phyloP scores from a whole-genome alignment of 1,284 basidiomycete species.

The Chiua sp. region DNA sequence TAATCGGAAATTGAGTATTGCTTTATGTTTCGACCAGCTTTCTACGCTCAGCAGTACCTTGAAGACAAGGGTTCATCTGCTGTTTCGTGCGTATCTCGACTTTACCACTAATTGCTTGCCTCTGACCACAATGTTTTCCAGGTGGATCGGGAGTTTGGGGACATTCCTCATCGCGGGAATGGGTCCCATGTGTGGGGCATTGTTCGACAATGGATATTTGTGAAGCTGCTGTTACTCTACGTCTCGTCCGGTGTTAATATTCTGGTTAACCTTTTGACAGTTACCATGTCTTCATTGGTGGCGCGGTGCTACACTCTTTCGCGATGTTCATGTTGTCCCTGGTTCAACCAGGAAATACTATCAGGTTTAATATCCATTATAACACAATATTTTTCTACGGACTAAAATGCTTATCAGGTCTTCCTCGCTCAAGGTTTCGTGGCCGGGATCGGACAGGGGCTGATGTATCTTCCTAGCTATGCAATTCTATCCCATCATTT shows the following conservation, averaged over 20 bases:
- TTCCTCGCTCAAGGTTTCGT: constrained; percentile 41
- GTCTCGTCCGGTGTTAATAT: neutral
- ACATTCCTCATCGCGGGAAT: constrained; percentile 26
- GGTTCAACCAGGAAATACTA: constrained; percentile 40
- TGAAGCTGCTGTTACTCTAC: constrained; percentile 11
- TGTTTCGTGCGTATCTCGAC: too few species aligned
- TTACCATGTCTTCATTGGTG: constrained; percentile 19
- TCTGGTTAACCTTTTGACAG: constrained; percentile 5
- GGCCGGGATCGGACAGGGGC: constrained; percentile 39
- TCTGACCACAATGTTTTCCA: constrained; percentile 1
- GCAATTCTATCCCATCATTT: constrained; percentile 45
- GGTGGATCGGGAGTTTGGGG: constrained; percentile 36
- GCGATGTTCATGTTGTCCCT: constrained; percentile 45
- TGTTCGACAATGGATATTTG: constrained; percentile 40
- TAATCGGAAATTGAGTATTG: neutral
- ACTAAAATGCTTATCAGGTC: constrained; percentile 21
- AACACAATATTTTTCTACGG: neutral
- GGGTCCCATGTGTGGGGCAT: constrained; percentile 27
- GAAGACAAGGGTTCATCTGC: too few species aligned
- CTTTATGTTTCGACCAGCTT: too few species aligned
- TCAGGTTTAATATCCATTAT: constrained; percentile 25
- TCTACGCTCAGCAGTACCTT: too few species aligned
- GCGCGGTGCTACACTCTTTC: constrained; percentile 31
- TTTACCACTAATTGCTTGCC: too few species aligned
- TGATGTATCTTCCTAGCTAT: constrained; percentile 38